Evolutionary conservation across 345 rosid species (phyloP), one percentile per base, ranked within the genome.

Genomic region (Salix purpurea): DNA sequence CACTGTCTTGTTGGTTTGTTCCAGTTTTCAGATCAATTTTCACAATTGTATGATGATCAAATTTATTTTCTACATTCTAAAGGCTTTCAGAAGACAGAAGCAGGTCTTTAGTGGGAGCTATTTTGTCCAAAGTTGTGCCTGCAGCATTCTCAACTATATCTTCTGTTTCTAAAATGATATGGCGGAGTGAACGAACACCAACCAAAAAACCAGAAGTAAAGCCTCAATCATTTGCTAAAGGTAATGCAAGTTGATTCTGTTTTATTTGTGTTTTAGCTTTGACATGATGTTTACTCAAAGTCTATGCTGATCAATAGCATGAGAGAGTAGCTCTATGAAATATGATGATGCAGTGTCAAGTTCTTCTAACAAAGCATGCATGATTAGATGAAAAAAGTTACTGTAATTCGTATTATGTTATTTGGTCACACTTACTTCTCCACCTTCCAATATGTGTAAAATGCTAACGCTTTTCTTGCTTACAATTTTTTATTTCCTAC

Each of bases 61-160:
- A 36, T 15, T 69, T 46, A 46, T 24, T 72, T 74, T 76, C 74
- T 24, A 71, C 74, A 21, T 84, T 64, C 81, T 75, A 70, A 83
- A 96, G 98, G 86, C 96, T 93, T 74, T 96, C 99, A 67, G 99
- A 93, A 86, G 94, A 96, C 76, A 90, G 83, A 85, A 90, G 88
- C 76, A 88, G 91, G 82, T 96, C 98, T 67, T 81, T 96, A 66
- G 96, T 96, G 30, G 97, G 99, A 73, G 96, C 96, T 56, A 84
- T 96, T 83, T 86, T 96, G 44, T 96, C 99, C 69, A 96, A 90
- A 80, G 98, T 96, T 75, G 91, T 96, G 72, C 99, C 99, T 74
- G 98, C 89, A 24, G 89, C 99, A 62, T 88, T 91, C 74, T 93
- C 98, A 58, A 92, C 99, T n/a, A 92, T 96, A 73, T 88, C 94